phyloP scores from a whole-genome alignment of 208 protist genomes.

The Acanthamoeba triangularis region DNA sequence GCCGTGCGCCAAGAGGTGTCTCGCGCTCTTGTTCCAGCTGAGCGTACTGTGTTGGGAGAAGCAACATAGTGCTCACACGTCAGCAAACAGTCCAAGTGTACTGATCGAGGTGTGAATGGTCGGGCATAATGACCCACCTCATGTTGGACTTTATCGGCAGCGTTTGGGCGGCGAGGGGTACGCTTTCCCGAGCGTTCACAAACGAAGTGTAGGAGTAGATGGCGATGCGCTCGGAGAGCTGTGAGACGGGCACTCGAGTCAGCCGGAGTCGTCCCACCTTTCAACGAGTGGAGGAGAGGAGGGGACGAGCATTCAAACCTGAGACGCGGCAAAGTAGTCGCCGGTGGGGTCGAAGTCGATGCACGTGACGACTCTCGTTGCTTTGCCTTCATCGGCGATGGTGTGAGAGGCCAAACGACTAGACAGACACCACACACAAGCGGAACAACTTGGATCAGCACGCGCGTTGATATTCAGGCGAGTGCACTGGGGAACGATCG shows the following conservation, averaged over 20 bases:
- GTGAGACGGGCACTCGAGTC: background rate
- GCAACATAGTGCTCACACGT: background rate
- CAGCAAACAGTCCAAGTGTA: background rate
- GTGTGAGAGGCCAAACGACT: slow-evolving; percentile 7
- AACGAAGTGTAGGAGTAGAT: background rate
- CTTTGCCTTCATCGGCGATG: background rate
- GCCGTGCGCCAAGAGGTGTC: background rate
- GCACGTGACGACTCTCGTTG: slow-evolving; percentile 1
- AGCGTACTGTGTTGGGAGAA: background rate
- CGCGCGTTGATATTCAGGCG: background rate
- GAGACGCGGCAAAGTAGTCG: background rate
- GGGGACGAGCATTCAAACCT: background rate
- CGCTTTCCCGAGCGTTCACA: background rate
- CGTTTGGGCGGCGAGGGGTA: background rate
- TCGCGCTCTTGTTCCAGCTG: slow-evolving; percentile 23
- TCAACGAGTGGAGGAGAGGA: background rate
- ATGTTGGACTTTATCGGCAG: background rate
- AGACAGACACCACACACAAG: background rate
- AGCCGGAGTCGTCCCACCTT: background rate
- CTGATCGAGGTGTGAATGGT: too few relatives aligned
- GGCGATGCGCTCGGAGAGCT: slow-evolving; percentile 23
- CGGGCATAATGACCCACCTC: background rate
- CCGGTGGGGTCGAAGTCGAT: slow-evolving; percentile 18
- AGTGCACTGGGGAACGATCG: background rate
- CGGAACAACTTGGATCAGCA: background rate